These are phyloP conservation scores for Elsinoe arachidis DNA, from an alignment of 2,329 filamentous ascomycete genomes.

Conservation along the genomic window DNA sequence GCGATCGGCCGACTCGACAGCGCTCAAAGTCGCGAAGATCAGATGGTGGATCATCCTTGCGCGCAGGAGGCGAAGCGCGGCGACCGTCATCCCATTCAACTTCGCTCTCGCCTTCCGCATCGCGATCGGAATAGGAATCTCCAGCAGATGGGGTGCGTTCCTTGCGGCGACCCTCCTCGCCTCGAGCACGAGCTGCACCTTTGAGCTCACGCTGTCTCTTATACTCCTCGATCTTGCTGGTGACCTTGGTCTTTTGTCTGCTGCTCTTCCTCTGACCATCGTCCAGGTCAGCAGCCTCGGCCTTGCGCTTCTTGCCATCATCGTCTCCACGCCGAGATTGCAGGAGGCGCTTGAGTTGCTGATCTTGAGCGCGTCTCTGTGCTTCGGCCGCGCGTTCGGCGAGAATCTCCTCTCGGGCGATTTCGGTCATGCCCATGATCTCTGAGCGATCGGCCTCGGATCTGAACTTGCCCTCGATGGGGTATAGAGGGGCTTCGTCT, in stretches of 20 bases:
- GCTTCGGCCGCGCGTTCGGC: conserved; percentile 79
- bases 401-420: conserved; percentile 82
- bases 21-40: conserved; percentile 76
- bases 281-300: conserved; percentile 67
- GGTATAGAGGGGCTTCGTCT: conserved; percentile 60
- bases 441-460: conserved; percentile 46
- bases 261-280: conserved; percentile 63
- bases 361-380: conserved; percentile 72
- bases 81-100: conserved; percentile 62
- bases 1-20: conserved; percentile 71
- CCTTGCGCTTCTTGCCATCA: conserved; percentile 57
- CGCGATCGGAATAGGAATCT: conserved; percentile 37
- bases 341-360: conserved; percentile 70
- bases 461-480: conserved; percentile 74
- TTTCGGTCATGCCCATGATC: conserved; percentile 80
- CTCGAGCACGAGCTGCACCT: conserved; percentile 41
- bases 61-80: conserved; percentile 39
- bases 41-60: conserved; percentile 56
- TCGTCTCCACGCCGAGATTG: conserved; percentile 56
- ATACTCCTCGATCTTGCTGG: conserved; percentile 66
- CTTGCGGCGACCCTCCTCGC: conserved; percentile 40
- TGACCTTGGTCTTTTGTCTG: conserved; percentile 46
- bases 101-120: conserved; percentile 66
- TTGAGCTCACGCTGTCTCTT: conserved; percentile 54
- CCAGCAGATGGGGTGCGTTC: conserved; percentile 34